Percentiles rank a stretch among this genome's conserved stretches.
Conservation (phyloP, 768 basidiomycete genomes). For the Kwoniella dendrophila region DNA sequence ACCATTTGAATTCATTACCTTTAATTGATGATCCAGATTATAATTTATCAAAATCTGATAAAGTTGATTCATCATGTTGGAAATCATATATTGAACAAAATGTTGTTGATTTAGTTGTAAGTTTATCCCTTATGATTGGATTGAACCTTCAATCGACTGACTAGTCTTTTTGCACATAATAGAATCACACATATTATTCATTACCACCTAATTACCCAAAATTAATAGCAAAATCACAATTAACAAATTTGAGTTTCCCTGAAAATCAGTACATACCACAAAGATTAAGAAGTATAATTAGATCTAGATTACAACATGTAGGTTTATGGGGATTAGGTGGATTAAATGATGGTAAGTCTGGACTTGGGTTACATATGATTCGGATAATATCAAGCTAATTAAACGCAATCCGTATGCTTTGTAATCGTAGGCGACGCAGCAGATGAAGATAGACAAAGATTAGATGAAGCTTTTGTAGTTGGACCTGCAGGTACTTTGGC, state of each 20-base stretch:
- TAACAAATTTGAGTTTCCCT: constrained; percentile 19
- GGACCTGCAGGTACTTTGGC: constrained; percentile 44
- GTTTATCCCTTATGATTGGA: constrained; percentile 5
- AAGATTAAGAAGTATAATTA: constrained; percentile 32
- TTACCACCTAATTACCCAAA: constrained; percentile 42
- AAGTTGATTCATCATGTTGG: constrained; percentile 33
- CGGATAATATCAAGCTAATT: neutral
- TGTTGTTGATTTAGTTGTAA: constrained; percentile 42
- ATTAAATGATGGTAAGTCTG: constrained; percentile 28
- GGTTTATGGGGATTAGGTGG: constrained; percentile 50
- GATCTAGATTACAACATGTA: constrained; percentile 39
- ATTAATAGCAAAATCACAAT: constrained; percentile 27
- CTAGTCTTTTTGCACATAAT: neutral
- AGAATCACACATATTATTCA: constrained; percentile 46
- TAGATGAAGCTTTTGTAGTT: constrained; percentile 32
- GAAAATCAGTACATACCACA: constrained; percentile 41
- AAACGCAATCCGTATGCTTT: neutral
- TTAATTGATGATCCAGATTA: constrained; percentile 31
- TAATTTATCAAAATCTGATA: constrained; percentile 21
- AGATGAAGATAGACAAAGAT: constrained; percentile 33
- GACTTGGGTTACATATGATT: neutral
- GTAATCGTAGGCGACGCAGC: constrained; percentile 30
- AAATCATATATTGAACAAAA: constrained; percentile 44
- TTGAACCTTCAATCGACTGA: neutral
- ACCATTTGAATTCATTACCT: constrained; percentile 34